Evolutionary conservation across 75 land plant species (phyloP).

Genomic region (Pinus tabuliformis): DNA sequence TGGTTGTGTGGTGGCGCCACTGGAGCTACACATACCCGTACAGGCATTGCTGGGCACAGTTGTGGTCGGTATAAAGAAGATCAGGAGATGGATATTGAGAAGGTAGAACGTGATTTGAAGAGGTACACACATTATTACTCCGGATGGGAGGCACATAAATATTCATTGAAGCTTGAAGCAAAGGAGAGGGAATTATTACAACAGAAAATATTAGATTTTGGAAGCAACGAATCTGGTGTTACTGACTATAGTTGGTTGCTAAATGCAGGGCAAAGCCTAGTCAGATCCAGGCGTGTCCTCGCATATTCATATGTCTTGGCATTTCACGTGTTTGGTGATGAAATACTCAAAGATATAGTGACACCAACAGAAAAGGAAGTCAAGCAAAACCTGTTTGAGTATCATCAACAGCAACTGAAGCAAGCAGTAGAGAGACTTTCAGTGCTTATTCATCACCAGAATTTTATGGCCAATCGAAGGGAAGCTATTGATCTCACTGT

Average conservation of each 20-base stretch:
- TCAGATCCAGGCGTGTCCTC: constrained; percentile 74
- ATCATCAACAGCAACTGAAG: constrained; percentile 45
- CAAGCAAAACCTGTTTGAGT: constrained; percentile 36
- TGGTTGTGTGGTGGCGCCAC: constrained; percentile 95
- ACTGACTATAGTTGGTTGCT: constrained; percentile 90
- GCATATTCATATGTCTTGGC: constrained; percentile 91
- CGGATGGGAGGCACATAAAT: constrained; percentile 81
- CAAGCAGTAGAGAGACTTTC: constrained; percentile 33
- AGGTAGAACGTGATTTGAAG: constrained; percentile 63
- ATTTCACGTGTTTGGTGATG: constrained; percentile 62
- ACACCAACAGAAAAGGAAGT: constrained; percentile 21
- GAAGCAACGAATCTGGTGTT: constrained; percentile 49
- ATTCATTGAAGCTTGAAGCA: constrained; percentile 81
- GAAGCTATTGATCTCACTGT: no score
- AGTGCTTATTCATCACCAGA: no score
- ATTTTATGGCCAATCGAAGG: no score
- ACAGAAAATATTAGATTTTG: constrained; percentile 51
- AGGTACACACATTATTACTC: constrained; percentile 88
- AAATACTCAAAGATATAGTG: neutral
- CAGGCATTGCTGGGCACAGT: constrained; percentile 69
- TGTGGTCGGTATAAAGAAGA: constrained; percentile 88
- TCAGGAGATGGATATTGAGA: constrained; percentile 46
- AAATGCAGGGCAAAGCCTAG: constrained; percentile 66
- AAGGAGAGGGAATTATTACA: constrained; percentile 57
- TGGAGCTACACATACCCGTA: no score